Base-by-base conservation (phyloP, 805 yeast species). In the Schizosaccharomyces osmophilus region DNA sequence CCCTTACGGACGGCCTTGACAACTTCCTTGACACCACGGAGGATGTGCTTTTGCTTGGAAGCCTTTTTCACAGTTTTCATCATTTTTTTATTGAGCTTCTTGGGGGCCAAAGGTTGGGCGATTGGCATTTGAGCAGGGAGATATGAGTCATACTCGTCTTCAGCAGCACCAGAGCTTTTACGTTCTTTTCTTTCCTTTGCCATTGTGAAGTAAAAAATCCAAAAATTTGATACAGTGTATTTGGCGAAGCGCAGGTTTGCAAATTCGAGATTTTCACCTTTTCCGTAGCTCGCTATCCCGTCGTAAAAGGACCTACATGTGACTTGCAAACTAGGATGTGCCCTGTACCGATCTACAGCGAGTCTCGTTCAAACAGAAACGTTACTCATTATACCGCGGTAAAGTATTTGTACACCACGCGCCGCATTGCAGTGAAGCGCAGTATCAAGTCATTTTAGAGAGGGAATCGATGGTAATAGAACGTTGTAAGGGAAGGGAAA, bases 1-100 rank as follows among this genome's bases (percentile, higher is more conserved):
- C 97, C 97, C 75, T 93, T 93, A 78, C 98, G 83, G 65, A 93
- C 79, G 26, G 97, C 93, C 77, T 93, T 93, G 68, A 90, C 97
- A 45, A 93, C 98, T 75, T 93, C 99, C 75, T 93, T 93, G 62
- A 93, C 97, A 72, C 99, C 99, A 75, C 98, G 82, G 76, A 88
- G 90, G 67, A 93, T 96, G 73, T 90, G 96, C 76, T 93, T 93
- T 65, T 96, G 94, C 76, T 93, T 93, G 61, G 97, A 88, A 9
- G 98, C 68, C 73, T 87, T 90, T 79, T 93, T 93, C 65, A 93
- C 94, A 57, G 95, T 87, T 76, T 93, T 93, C 70, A 94, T 79
- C 19, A 90, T 84, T 74, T 90, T 93, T 75, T 93, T 93, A 78
- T 93, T 93, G 71, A 90, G 77, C 73, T 93, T 93, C 77, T 93